Conservation (phyloP, 2,329 filamentous ascomycete genomes). For the Fusarium brachygibbosum region DNA sequence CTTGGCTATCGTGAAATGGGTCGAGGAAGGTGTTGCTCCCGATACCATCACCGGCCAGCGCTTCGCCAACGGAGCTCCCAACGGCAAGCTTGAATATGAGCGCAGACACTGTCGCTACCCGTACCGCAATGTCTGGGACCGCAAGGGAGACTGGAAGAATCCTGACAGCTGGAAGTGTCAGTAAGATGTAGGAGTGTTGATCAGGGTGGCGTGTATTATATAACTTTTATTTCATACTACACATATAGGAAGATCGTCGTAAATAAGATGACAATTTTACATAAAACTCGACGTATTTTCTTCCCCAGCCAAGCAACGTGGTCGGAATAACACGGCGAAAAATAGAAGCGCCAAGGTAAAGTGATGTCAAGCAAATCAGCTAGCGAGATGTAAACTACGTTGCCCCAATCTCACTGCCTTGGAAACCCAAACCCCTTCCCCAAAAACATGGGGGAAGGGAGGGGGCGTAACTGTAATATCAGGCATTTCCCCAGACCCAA, state of each 20-base stretch:
- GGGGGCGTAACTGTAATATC: conserved; percentile 11
- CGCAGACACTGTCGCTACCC: conserved; percentile 37
- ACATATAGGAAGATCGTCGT: conserved; percentile 8
- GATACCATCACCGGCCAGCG: conserved; percentile 56
- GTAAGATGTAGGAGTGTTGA: background rate
- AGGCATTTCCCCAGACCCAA: conserved; percentile 29
- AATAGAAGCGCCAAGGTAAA: conserved; percentile 13
- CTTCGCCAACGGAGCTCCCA: conserved; percentile 28
- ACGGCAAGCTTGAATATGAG: conserved; percentile 33
- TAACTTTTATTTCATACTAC: conserved; percentile 17
- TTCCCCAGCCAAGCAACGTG: no score
- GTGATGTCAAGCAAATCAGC: conserved; percentile 23
- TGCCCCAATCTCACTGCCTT: conserved; percentile 11
- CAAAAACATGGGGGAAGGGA: conserved; percentile 14
- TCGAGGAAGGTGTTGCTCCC: conserved; percentile 59
- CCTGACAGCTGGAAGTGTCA: conserved; percentile 36
- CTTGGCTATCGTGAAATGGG: conserved; percentile 63
- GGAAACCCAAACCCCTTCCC: conserved; percentile 7
- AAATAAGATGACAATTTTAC: conserved; percentile 25
- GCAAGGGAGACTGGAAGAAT: conserved; percentile 5
- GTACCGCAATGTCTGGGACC: conserved; percentile 23
- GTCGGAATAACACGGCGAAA: conserved; percentile 10
- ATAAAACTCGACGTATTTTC: background rate
- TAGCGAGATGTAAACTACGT: background rate
- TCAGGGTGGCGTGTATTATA: background rate